These are phyloP conservation scores for Tricholoma bakamatsutake DNA, from an alignment of 768 basidiomycete species.

Conservation along the genomic window DNA sequence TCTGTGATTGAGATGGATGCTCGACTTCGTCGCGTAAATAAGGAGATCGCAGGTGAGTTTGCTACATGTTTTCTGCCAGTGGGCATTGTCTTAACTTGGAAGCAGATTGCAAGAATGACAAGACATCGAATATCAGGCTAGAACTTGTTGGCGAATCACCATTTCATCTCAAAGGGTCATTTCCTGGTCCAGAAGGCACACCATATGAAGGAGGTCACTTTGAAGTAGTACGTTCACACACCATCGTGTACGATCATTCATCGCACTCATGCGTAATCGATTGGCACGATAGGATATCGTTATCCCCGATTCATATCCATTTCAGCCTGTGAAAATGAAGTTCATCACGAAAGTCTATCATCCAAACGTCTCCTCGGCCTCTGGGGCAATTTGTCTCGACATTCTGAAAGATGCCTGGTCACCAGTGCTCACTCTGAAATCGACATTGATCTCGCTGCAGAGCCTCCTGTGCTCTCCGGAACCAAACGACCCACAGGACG, in stretches of 20 bases:
- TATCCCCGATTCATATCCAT: slow-evolving; percentile 87
- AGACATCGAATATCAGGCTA: slow-evolving; percentile 79
- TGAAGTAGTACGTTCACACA: slow-evolving; percentile 66
- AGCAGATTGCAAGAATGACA: slow-evolving; percentile 92
- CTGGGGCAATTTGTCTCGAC: slow-evolving; percentile 93
- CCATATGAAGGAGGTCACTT: slow-evolving; percentile 91
- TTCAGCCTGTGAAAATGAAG: slow-evolving; percentile 97
- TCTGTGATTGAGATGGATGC: slow-evolving; percentile 60
- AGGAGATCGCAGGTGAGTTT: slow-evolving; percentile 78
- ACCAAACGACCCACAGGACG: slow-evolving; percentile 95
- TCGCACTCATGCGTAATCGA: neutral
- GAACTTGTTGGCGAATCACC: slow-evolving; percentile 86
- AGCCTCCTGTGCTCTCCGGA: slow-evolving; percentile 90
- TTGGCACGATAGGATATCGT: slow-evolving; percentile 68
- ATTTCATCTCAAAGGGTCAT: slow-evolving; percentile 88
- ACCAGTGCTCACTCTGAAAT: slow-evolving; percentile 92
- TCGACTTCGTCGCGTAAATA: slow-evolving; percentile 83
- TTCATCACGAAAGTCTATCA: slow-evolving; percentile 97
- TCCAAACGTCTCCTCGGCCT: slow-evolving; percentile 91
- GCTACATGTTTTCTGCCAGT: neutral
- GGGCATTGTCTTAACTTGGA: neutral
- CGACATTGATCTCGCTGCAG: slow-evolving; percentile 92
- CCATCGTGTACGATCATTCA: slow-evolving; percentile 1
- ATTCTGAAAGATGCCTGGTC: slow-evolving; percentile 90
- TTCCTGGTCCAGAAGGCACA: slow-evolving; percentile 87